Percentiles rank a stretch among this genome's conserved stretches.
phyloP scores from a whole-genome alignment of 164 flowering plant species.

The Vitis rotundifolia region DNA sequence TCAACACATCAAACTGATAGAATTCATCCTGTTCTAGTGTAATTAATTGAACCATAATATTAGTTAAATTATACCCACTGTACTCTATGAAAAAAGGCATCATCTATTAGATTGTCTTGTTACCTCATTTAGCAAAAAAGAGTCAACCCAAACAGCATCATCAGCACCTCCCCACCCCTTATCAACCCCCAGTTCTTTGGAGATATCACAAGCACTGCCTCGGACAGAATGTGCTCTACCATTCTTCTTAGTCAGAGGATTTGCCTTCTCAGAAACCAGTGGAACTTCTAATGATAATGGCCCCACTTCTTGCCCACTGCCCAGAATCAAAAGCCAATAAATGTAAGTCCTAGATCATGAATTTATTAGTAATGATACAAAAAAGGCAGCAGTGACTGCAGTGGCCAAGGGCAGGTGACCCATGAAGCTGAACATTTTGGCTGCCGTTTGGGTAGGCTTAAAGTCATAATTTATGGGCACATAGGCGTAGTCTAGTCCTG shows the following conservation, averaged over 20 bases:
- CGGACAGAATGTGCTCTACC: slow-evolving; percentile 21
- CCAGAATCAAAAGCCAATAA: slow-evolving; percentile 14
- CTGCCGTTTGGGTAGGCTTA: too few species aligned
- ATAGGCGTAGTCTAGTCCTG: too few species aligned
- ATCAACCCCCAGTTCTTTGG: slow-evolving; percentile 18
- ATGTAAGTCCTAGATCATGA: background rate
- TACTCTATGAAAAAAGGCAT: background rate
- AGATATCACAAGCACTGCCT: slow-evolving; percentile 18
- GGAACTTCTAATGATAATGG: slow-evolving; percentile 43
- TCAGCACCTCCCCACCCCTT: slow-evolving; percentile 14
- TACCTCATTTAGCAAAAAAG: slow-evolving; percentile 51
- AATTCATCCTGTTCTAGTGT: too few species aligned
- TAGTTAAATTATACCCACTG: too few species aligned
- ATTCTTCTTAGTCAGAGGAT: slow-evolving; percentile 16
- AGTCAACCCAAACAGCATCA: slow-evolving; percentile 25
- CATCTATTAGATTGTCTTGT: background rate
- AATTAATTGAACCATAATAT: too few species aligned
- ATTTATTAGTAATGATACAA: background rate
- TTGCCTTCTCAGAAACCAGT: slow-evolving; percentile 8
- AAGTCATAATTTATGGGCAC: too few species aligned
- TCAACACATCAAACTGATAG: too few species aligned
- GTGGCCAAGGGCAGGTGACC: too few species aligned
- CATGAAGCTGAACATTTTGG: too few species aligned
- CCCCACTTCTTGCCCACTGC: slow-evolving; percentile 73
- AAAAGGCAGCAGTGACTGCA: too few species aligned